Evolutionary conservation across 2,329 filamentous ascomycete genomes (phyloP), one percentile per base, ranked within the genome.

Genomic region (Penicillium concentricum): DNA sequence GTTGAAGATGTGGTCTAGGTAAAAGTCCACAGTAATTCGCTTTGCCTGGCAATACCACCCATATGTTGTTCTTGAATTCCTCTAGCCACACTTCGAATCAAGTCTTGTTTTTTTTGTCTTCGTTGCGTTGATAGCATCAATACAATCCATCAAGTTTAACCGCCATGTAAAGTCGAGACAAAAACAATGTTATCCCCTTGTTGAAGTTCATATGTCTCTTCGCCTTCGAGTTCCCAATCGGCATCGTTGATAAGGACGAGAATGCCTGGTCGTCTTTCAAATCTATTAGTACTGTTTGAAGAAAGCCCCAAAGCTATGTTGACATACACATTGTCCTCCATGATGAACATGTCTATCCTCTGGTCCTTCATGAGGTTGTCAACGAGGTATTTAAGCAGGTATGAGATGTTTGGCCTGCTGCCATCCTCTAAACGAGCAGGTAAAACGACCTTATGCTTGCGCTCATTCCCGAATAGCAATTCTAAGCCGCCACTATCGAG

Each of bases 201-300:
- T 76, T 93, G 87, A 56, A 99, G 78, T 75, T 92, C 87, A 72
- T 97, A 97, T 63, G 86, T 83, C 71, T 94, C 92, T 76, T 97
- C 93, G 18, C 92, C 94, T 76, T 97, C 94, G 13, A 99, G 84
- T 75, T 97, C 94, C 94, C 94, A 99, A 74, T 99, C 94, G 26
- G 92, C 91, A 67, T 99, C 94, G 72, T 99, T 99, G 74, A 99
- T 96, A 56, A 99, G 82, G 28, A 97, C 93, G 42, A 99, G 84
- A 73, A 99, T 96, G 3, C 94, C 94, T 5, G 94, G 94, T 51
- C 94, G 92, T 59, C 93, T 97, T 55, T 26, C n/a, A 58, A 65
- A 67, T 58, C 64, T 46, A 62, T 62, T 41, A 46, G 57, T 22
- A 51, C 5, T 32, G 39, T 22, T 20, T 16, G 53, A 34, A 55